phyloP scores from a whole-genome alignment of 169 alveolate species.

The Cryptosporidium sp. region DNA sequence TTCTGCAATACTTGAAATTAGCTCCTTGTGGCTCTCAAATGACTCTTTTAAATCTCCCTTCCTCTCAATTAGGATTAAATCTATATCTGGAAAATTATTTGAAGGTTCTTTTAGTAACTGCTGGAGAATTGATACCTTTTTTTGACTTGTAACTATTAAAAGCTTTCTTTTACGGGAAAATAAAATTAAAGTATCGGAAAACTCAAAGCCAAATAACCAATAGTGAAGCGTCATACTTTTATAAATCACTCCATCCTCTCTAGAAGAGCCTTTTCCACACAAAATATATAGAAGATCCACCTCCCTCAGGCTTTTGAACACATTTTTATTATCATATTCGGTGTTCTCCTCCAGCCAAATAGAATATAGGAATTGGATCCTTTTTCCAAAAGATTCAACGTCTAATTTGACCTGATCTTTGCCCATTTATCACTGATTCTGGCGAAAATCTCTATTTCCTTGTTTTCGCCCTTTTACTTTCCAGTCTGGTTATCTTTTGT shows the following conservation, averaged over 20 bases:
- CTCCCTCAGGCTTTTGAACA: slow-evolving; percentile 11
- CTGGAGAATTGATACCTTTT: slow-evolving; percentile 79
- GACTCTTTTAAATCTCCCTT: slow-evolving; percentile 50
- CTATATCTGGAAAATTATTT: not conserved
- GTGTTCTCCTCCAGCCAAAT: slow-evolving; percentile 57
- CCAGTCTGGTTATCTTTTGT: slow-evolving; percentile 3
- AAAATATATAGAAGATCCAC: slow-evolving; percentile 45
- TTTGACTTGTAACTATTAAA: slow-evolving; percentile 87
- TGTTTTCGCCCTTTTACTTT: slow-evolving; percentile 43
- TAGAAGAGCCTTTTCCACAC: slow-evolving; percentile 73
- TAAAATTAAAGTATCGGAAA: slow-evolving; percentile 89
- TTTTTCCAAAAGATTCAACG: slow-evolving; percentile 45
- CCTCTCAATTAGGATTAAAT: slow-evolving; percentile 39
- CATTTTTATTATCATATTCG: slow-evolving; percentile 5
- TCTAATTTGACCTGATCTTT: slow-evolving; percentile 56
- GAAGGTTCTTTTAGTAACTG: slow-evolving; percentile 32
- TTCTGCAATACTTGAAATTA: slow-evolving; percentile 1
- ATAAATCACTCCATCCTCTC: slow-evolving; percentile 68
- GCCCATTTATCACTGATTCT: slow-evolving; percentile 45
- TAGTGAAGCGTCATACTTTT: slow-evolving; percentile 70
- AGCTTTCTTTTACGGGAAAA: slow-evolving; percentile 83
- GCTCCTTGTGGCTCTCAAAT: slow-evolving; percentile 4
- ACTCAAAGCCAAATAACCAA: slow-evolving; percentile 91
- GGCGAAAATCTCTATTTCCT: slow-evolving; percentile 44
- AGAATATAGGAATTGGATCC: slow-evolving; percentile 52